These are phyloP conservation scores for Rhododendron williamsianum DNA, from an alignment of 148 eudicot species.

Conservation along the genomic window DNA sequence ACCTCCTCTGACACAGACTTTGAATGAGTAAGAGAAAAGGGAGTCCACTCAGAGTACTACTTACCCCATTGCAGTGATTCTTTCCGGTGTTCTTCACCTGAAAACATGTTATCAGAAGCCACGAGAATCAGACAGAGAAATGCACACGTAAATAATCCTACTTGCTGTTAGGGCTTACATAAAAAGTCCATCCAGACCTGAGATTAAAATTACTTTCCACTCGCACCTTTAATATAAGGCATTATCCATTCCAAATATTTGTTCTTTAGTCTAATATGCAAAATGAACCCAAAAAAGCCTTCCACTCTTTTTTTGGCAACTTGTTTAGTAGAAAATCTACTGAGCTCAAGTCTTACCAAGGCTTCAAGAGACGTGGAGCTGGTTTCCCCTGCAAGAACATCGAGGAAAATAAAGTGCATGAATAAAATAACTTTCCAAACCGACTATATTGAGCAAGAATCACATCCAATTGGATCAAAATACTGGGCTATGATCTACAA, in stretches of 20 bases:
- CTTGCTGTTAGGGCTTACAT: background rate
- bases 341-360: constrained; percentile 37
- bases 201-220: background rate
- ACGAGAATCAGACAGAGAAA: background rate
- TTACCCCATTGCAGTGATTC: constrained; percentile 97
- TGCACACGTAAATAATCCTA: background rate
- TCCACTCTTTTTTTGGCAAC: background rate
- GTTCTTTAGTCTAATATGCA: background rate
- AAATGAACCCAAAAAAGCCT: background rate
- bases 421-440: background rate
- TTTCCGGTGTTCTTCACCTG: constrained; percentile 82
- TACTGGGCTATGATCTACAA: background rate
- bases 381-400: constrained; percentile 55
- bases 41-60: background rate
- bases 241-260: background rate
- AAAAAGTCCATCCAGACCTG: background rate
- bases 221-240: background rate
- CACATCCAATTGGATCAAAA: background rate
- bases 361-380: constrained; percentile 70
- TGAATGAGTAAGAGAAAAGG: background rate
- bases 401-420: background rate
- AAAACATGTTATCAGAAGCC: background rate
- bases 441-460: background rate
- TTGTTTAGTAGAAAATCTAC: background rate
- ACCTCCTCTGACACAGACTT: background rate